Percentiles rank a stretch among this genome's conserved stretches.
These are phyloP conservation scores for Penicillium griseofulvum DNA, from an alignment of 2,329 filamentous ascomycete species.

Conservation along the genomic window DNA sequence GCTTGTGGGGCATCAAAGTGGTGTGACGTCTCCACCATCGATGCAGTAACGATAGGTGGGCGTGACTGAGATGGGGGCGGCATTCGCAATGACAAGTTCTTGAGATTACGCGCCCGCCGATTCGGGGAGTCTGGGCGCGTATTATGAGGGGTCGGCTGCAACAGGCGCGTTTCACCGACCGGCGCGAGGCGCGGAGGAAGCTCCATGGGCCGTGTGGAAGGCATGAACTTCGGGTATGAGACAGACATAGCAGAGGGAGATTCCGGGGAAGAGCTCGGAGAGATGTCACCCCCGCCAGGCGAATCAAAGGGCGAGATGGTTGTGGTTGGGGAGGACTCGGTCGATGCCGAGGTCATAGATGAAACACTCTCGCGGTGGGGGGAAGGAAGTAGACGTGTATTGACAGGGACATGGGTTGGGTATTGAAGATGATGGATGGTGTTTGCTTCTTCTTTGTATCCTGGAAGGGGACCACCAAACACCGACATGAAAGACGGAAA, in stretches of 20 bases:
- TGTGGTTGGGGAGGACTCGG: conserved; percentile 91
- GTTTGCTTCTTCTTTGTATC: conserved; percentile 30
- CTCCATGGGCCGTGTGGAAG: conserved; percentile 28
- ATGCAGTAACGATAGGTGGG: conserved; percentile 50
- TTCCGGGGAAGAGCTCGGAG: conserved; percentile 87
- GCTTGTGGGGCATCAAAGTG: conserved; percentile 54
- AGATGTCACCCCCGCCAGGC: conserved; percentile 83
- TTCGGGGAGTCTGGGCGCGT: conserved; percentile 40
- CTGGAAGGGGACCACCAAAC: conserved; percentile 44
- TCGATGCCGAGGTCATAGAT: conserved; percentile 67
- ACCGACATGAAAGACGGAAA: conserved; percentile 56
- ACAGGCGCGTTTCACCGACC: background rate
- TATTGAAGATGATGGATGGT: conserved; percentile 27
- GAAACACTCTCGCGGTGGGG: conserved; percentile 46
- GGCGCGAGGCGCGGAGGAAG: conserved; percentile 22
- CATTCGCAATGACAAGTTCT: conserved; percentile 63
- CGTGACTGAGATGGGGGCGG: conserved; percentile 46
- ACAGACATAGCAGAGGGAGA: conserved; percentile 73
- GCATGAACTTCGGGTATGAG: conserved; percentile 42
- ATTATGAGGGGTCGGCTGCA: conserved; percentile 36
- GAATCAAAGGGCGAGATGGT: conserved; percentile 91
- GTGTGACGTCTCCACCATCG: conserved; percentile 45
- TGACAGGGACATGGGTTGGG: conserved; percentile 29
- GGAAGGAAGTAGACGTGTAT: conserved; percentile 30
- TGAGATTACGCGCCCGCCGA: conserved; percentile 57